A percentile compares a stretch with the other conserved stretches of the same genome.
Conservation (phyloP, 768 basidiomycete species). For the Stropharia rugosoannulata region DNA sequence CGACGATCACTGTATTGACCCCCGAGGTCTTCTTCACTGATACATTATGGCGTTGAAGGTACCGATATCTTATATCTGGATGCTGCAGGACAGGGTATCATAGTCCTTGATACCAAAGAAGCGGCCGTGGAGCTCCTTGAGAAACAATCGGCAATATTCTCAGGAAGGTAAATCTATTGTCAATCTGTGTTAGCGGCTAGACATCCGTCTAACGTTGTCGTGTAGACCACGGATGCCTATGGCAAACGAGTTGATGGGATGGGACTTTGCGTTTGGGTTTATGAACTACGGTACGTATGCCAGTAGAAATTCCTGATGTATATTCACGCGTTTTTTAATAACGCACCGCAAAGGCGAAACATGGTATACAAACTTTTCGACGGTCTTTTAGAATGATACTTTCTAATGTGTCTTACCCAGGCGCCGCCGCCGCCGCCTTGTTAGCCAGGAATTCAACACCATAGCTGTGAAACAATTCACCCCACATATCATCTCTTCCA, state of each 20-base stretch:
- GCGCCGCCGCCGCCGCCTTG: constrained; percentile 16
- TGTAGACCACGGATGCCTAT: constrained; percentile 20
- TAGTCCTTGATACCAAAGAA: constrained; percentile 36
- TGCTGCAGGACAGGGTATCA: constrained; percentile 21
- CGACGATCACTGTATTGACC: background rate
- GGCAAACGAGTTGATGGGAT: constrained; percentile 25
- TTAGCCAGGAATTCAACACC: constrained; percentile 15
- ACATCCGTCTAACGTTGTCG: background rate
- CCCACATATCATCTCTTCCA: constrained; percentile 18
- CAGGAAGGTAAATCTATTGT: constrained; percentile 12
- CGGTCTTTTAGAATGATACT: constrained; percentile 20
- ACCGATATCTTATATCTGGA: constrained; percentile 29
- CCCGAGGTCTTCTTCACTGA: too few species aligned
- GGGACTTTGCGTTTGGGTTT: constrained; percentile 19
- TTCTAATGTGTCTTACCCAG: background rate
- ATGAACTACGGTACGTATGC: constrained; percentile 15
- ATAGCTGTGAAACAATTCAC: constrained; percentile 18
- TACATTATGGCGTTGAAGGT: constrained; percentile 11
- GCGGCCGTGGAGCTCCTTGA: constrained; percentile 42
- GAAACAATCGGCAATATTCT: constrained; percentile 33
- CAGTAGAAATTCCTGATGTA: constrained; percentile 17
- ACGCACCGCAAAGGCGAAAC: constrained; percentile 8
- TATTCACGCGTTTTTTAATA: background rate
- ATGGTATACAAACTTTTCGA: constrained; percentile 18
- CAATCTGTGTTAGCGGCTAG: background rate